A percentile compares a stretch with the other conserved stretches of the same genome.
Evolutionary conservation across 1,284 basidiomycete species (phyloP).

Genomic region (Rhodotorula sp.): DNA sequence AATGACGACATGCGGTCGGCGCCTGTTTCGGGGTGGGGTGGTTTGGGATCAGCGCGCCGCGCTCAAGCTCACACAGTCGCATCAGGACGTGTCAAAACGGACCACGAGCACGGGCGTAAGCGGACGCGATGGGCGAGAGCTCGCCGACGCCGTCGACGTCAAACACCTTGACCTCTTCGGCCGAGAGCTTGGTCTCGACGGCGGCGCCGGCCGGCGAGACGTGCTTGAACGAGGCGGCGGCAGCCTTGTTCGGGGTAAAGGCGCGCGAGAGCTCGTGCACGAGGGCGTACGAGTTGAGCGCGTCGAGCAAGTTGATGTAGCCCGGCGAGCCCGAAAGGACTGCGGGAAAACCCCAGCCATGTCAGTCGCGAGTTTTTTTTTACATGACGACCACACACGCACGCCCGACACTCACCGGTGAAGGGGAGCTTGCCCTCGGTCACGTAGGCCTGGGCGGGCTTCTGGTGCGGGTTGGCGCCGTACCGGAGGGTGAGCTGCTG

Average conservation of each 20-base stretch:
- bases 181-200: conserved; percentile 78
- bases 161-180: conserved; percentile 88
- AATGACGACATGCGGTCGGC: conserved; percentile 99
- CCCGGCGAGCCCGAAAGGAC: conserved; percentile 92
- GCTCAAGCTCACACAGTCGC: too few relatives aligned
- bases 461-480: conserved; percentile 98
- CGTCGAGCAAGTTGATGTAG: conserved; percentile 99
- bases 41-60: too few relatives aligned
- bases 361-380: neutral
- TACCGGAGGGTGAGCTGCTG: conserved; percentile 88
- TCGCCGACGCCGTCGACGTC: conserved; percentile 92
- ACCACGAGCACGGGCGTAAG: conserved; percentile 95
- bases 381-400: too few relatives aligned
- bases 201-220: conserved; percentile 97
- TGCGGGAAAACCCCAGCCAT: conserved; percentile 45
- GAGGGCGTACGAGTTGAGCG: conserved; percentile 93
- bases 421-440: conserved; percentile 86
- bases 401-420: too few relatives aligned
- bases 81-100: conserved; percentile 40
- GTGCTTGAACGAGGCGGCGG: conserved; percentile 99
- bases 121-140: conserved; percentile 82
- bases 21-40: conserved; percentile 54
- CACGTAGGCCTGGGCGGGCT: conserved; percentile 96
- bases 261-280: conserved; percentile 91
- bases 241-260: conserved; percentile 65